Base-by-base conservation (phyloP, 352 stramenopile species). In the Phytophthora idaei region DNA sequence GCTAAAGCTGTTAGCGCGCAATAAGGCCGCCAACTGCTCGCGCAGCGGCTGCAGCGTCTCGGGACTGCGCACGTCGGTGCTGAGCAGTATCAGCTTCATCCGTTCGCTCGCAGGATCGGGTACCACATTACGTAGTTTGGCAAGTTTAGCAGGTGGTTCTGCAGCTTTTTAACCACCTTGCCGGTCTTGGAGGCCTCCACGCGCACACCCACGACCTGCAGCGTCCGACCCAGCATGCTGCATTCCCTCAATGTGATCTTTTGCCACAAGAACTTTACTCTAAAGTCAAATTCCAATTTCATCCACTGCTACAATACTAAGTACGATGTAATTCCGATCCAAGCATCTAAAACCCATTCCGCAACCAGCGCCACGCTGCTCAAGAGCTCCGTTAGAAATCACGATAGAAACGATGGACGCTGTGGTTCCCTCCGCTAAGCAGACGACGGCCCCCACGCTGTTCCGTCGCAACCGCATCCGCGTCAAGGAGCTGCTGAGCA, bases 381-480 rank as follows among this genome's bases (percentile, higher is more conserved):
- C 58, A 60, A 39, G 47, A 46, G 41, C 41, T 47, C 36, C 14
- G 21, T n/a, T 45, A 60, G 39, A 64, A 47, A 45, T 53, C 41
- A 14, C 21, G 42, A 51, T 46, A 63, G 12, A 48, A 41, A 55
- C 17, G 3, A 83, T 85, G 65, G 74, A 89, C 76, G 82, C 82
- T 41, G 61, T 88, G n/a, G 60, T 92, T 21, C 67, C 78, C 10
- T 31, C 63, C 29, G 63, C 71, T n/a, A 67, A 75, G 42, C 67
- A 68, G 58, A 88, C 82, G 31, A 78, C 64, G 27, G 72, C 73
- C 58, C 65, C 70, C 36, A 88, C 80, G 72, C 75, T 93, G 29
- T 96, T 92, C 79, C 84, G 83, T 51, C 89, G 89, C 72, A 89
- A 89, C 74, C 87, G 89, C 64, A 81, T 90, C 32, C 85, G 87